Percentiles rank a stretch among this genome's conserved stretches.
Conservation (phyloP, 108 stramenopile genomes). For the Pseudonitzschia pungens region DNA sequence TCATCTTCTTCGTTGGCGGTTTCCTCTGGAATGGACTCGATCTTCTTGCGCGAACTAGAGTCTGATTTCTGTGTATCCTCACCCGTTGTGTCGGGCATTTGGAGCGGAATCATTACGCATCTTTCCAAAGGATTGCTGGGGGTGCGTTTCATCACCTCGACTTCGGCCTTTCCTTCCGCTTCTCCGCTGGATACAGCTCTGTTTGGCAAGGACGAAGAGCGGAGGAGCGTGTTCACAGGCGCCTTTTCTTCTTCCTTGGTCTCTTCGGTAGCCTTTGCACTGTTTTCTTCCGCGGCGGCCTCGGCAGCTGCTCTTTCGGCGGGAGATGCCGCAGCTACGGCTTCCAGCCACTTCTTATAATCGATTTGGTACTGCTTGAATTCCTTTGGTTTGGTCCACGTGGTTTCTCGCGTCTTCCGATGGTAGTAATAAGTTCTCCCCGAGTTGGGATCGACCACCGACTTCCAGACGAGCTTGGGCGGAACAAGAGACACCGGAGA, state of each 20-base stretch:
- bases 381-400: slow-evolving; percentile 69
- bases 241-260: slow-evolving; percentile 6
- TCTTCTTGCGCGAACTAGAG: neutral
- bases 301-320: neutral
- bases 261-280: slow-evolving; percentile 2
- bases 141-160: neutral
- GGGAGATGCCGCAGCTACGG: neutral
- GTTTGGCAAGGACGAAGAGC: slow-evolving; percentile 7
- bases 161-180: neutral
- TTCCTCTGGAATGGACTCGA: too few species aligned
- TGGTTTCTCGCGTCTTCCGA: slow-evolving; percentile 58
- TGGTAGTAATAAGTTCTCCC: slow-evolving; percentile 79
- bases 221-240: neutral
- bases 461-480: slow-evolving; percentile 54
- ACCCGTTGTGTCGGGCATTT: neutral
- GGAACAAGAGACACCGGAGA: slow-evolving; percentile 3
- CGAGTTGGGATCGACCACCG: slow-evolving; percentile 47
- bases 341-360: slow-evolving; percentile 25
- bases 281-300: neutral
- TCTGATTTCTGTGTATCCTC: too few species aligned
- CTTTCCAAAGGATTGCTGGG: neutral
- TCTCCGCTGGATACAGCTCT: neutral
- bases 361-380: slow-evolving; percentile 22
- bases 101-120: neutral
- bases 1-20: neutral